Evolutionary conservation across 108 stramenopile genomes (phyloP), one percentile per base, ranked within the genome.

Genomic region (Nitzschia sp.): DNA sequence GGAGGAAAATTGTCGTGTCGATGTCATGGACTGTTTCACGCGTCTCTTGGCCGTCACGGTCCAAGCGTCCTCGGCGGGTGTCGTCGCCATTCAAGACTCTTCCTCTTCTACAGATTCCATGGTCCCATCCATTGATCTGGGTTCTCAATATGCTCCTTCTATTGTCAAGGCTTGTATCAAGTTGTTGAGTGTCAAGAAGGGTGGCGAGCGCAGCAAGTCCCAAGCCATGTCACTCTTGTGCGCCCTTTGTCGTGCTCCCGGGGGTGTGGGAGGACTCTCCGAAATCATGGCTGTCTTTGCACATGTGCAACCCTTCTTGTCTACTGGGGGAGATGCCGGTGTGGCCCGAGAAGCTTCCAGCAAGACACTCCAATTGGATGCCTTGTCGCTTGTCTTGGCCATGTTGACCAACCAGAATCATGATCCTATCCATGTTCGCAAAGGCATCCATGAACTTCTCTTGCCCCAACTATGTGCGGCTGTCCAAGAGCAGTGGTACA

Each of bases 1-100:
- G 7, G 98, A 99, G 70, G 98, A 99, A 72, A 99, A 97, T 75
- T 97, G 97, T 63, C 95, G 96, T 42, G 90, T 96, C 19, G 98
- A 91, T 65, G 81, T 96, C 29, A 79, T 98, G 63, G 91, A 85
- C 38, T 92, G 89, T 66, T 96, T 95, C 61, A 79, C 91, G 14
- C 72, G 76, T 26, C 84, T 98, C 25, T 78, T 98, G 61, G 78
- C 79, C 22, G 80, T 85, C 43, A 89, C 88, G 0, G 67, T 88
- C 8, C 22, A 63, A 10, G 86, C 85, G 3, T 81, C 86, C 10
- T 51, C 67, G 9, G 25, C 56, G 1, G 70, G 70, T 17, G 77
- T 69, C 12, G 38, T 75, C 15, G 38, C 51, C 10, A 50, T 75
- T 57, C 56, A 43, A 14, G 43, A 41, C 37, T 42, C 67, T 37